phyloP scores from a whole-genome alignment of 2,329 filamentous ascomycete species.

The Blastomyces gilchristii region DNA sequence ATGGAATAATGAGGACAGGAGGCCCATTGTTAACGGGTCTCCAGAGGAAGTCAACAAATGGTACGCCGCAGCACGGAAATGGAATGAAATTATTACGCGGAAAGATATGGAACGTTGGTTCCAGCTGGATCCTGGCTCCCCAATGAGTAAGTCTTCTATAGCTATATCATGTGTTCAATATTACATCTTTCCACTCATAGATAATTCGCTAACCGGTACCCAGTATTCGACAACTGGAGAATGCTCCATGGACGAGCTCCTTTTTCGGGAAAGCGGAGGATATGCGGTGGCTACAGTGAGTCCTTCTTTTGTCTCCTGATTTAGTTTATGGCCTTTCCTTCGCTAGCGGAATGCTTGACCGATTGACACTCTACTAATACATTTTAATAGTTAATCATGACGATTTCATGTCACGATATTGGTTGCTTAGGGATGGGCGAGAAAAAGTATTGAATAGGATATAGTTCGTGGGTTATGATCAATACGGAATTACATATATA shows the following conservation, averaged over 20 bases:
- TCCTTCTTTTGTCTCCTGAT: constrained; percentile 18
- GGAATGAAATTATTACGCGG: constrained; percentile 57
- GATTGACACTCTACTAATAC: constrained; percentile 12
- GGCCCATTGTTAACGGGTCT: constrained; percentile 50
- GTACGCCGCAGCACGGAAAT: constrained; percentile 72
- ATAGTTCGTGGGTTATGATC: constrained; percentile 11
- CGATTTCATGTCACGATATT: constrained; percentile 67
- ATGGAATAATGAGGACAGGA: constrained; percentile 91
- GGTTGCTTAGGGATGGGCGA: constrained; percentile 55
- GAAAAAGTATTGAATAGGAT: constrained; percentile 26
- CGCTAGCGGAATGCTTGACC: not conserved
- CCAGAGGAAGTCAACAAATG: constrained; percentile 48
- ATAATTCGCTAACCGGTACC: constrained; percentile 7
- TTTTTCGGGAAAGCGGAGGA: constrained; percentile 73
- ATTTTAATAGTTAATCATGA: constrained; percentile 52
- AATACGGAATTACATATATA: not conserved
- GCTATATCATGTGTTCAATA: not conserved
- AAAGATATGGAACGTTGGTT: constrained; percentile 63
- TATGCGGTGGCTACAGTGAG: constrained; percentile 87
- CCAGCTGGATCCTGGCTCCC: constrained; percentile 66
- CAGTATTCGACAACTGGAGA: constrained; percentile 94
- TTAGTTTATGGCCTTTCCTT: not conserved
- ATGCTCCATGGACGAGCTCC: constrained; percentile 76
- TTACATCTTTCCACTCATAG: not conserved
- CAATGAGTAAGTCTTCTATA: constrained; percentile 52